Evolutionary conservation across 2,329 filamentous ascomycete species (phyloP).

Genomic region (Ophiocordyceps camponoti-saundersi): DNA sequence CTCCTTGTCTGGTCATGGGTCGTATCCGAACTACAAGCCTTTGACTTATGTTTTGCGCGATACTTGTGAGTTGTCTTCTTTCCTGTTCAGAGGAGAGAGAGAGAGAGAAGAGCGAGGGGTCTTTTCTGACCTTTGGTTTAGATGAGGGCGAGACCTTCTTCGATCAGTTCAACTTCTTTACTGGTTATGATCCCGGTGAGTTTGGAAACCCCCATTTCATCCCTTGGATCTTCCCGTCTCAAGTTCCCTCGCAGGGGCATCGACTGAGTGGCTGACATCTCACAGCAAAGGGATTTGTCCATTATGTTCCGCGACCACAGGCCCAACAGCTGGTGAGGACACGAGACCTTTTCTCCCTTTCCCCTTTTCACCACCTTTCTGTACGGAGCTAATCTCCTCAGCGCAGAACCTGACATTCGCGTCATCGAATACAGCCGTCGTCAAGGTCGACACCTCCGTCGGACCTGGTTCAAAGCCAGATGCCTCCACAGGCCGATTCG

Average conservation of each 20-base stretch:
- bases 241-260: neutral
- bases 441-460: conserved; percentile 44
- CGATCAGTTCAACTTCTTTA: conserved; percentile 36
- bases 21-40: conserved; percentile 30
- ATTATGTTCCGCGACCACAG: conserved; percentile 29
- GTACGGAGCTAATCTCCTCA: neutral
- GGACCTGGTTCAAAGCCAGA: conserved; percentile 27
- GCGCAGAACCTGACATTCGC: conserved; percentile 47
- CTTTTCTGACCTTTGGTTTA: conserved; percentile 6
- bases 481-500: conserved; percentile 42
- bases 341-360: too few species aligned
- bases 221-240: neutral
- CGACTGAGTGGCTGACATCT: neutral
- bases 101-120: too few species aligned
- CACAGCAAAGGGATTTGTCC: conserved; percentile 29
- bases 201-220: neutral
- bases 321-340: conserved; percentile 23
- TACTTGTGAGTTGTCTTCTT: conserved; percentile 21
- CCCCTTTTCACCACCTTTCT: too few species aligned
- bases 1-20: conserved; percentile 18
- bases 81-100: too few species aligned
- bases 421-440: conserved; percentile 30
- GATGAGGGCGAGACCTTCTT: conserved; percentile 34
- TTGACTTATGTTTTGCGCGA: conserved; percentile 30
- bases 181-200: conserved; percentile 29